Evolutionary conservation across 306 rosid genomes (phyloP), one percentile per base, ranked within the genome.

Genomic region (Inga oerstediana): DNA sequence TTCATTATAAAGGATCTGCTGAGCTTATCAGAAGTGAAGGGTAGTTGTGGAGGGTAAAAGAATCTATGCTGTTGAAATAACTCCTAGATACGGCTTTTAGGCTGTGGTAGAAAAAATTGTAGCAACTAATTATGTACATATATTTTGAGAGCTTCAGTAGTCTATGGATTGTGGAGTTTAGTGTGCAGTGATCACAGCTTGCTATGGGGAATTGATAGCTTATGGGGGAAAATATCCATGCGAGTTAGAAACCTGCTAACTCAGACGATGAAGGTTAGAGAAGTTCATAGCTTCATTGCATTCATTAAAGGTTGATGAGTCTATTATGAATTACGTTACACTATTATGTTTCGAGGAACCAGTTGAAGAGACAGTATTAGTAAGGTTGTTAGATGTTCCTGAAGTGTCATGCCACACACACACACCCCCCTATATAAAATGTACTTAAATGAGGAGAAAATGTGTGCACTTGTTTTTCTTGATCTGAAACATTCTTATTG

Each of bases 81-180:
- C 74, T 27, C 30, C 12, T 11, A 52, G 27, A 32, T 81, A 45
- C 73, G 80, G 75, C 49, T 22, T 8, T 75, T 62, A 45, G 76
- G 81, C 35, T 5, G 13, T 46, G 59, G 61, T 70, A n/a, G 15
- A 45, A 14, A 13, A 16, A 43, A 59, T 27, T 27, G 37, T 62
- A 45, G n/a, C 8, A 58, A 58, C 30, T 77, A 79, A 51, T 48
- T 67, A 10, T 86, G 84, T 84, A 78, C 13, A 66, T 52, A 85
- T 80, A 73, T 49, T 71, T 79, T 32, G 67, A 30, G 72, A 22
- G 32, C 66, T 74, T 77, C 48, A 46, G 73, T 75, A 75, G 80
- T 41, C 81, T 48, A 34, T 43, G 78, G 48, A 20, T 27, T 71
- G 54, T 66, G 79, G 72, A 75, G 79, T 79, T 71, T 30, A 81